A percentile compares a stretch with the other conserved stretches of the same genome.
These are phyloP conservation scores for Firmiana major DNA, from an alignment of 345 rosid species.

Conservation along the genomic window DNA sequence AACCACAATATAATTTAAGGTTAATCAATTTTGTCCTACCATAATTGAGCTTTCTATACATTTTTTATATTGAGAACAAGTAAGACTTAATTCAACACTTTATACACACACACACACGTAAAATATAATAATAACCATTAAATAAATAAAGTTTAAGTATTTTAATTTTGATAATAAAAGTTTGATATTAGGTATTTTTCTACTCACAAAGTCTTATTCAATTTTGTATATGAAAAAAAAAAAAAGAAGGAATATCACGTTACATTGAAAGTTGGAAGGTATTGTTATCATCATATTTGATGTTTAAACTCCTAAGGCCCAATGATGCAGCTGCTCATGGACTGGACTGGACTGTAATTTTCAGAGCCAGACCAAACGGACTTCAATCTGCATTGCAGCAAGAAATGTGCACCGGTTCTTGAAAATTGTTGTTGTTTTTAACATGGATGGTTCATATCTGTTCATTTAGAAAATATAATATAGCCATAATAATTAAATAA, in stretches of 20 bases:
- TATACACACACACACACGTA: too few relatives aligned
- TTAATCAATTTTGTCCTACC: too few relatives aligned
- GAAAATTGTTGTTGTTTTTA: not conserved
- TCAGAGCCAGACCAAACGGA: not conserved
- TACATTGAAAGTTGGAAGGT: not conserved
- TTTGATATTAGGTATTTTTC: too few relatives aligned
- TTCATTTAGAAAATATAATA: not conserved
- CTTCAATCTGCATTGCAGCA: not conserved
- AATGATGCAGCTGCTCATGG: not conserved
- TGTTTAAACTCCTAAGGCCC: not conserved
- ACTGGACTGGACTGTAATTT: not conserved
- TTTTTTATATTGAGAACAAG: too few relatives aligned
- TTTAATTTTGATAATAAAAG: too few relatives aligned
- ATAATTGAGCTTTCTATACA: too few relatives aligned
- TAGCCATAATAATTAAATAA: not conserved
- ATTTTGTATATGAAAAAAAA: too few relatives aligned
- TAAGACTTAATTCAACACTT: too few relatives aligned
- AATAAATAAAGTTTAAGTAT: too few relatives aligned
- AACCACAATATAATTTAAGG: too few relatives aligned
- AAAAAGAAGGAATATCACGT: not conserved
- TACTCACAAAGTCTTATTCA: too few relatives aligned
- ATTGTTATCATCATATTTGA: not conserved
- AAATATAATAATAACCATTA: too few relatives aligned
- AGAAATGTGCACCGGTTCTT: not conserved
- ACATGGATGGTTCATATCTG: not conserved